Evolutionary conservation across 2,329 filamentous ascomycete genomes (phyloP), one percentile per base, ranked within the genome.

Genomic region (Pezicula radicicola): DNA sequence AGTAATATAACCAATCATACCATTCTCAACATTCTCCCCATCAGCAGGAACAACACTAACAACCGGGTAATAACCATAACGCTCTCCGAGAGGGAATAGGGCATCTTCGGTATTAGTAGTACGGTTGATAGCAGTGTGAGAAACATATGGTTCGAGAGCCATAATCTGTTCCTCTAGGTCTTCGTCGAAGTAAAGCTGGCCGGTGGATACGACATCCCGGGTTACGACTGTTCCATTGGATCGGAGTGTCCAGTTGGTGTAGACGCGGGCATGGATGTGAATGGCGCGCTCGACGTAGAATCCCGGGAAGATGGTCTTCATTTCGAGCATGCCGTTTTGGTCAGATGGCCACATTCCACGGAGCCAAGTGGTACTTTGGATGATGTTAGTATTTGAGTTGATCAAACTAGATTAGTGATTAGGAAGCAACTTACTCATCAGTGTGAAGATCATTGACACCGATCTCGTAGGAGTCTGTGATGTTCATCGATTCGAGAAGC

Each of bases 1-100:
- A 1, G 66, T 71, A 35, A 70, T 63, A 42, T 70, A 71, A 6
- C 66, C 66, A 30, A 70, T 60, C 52, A 70, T 58, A 2, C 68
- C 68, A 27, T 70, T 70, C 25, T 54, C 58, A 18, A 66, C 46
- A 50, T 70, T 60, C 47, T 64, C 54, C 4, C 65, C 68, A 48
- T 70, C 67, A 13, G 60, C 51, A 10, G 68, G 58, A 25, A 68
- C 60, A 30, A 70, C 55, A 13, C 57, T 61, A 15, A 72, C 48
- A 25, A 63, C 50, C 1, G 69, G 67, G 41, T 64, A 61, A 45
- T 61, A 70, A 8, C 67, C 67, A 46, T 59, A 57, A 5, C 52
- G 57, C 0, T 45, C 4, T 40, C 37, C 52, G 50, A 65, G 48
- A 60, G 60, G 36, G 41, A 55, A 50, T 62, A 64, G 19, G 16